Conservation (phyloP, 768 basidiomycete species). For the Auricularia heimuer region DNA sequence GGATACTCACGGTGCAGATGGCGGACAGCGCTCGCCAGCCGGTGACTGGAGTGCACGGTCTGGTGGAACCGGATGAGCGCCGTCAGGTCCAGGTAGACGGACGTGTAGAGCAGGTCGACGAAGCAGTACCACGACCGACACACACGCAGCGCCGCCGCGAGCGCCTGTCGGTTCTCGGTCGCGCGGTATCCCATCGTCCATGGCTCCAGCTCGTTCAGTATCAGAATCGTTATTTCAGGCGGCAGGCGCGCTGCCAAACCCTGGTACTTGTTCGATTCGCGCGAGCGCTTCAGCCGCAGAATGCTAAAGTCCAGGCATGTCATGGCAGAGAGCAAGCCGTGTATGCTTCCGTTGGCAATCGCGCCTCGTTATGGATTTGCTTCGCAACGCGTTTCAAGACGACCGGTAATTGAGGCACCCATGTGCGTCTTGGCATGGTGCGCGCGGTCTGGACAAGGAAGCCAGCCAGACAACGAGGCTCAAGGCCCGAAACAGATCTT, state of each 20-base stretch:
- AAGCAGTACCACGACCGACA: background rate
- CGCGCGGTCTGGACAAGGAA: background rate
- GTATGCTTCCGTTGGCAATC: background rate
- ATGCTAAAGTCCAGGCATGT: background rate
- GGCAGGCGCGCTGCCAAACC: background rate
- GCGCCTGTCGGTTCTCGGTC: background rate
- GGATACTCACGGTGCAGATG: background rate
- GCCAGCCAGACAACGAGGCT: background rate
- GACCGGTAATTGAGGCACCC: too few relatives aligned
- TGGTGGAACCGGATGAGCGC: constrained; percentile 1
- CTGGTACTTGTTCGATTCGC: background rate
- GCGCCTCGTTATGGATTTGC: too few relatives aligned
- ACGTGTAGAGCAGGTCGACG: background rate
- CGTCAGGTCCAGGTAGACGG: background rate
- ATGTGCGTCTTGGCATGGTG: too few relatives aligned
- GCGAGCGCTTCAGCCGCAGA: background rate
- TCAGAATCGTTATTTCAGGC: background rate
- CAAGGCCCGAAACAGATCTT: too few relatives aligned
- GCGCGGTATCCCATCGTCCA: background rate
- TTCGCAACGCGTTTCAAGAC: too few relatives aligned
- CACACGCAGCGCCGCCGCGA: background rate
- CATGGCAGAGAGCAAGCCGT: too few relatives aligned
- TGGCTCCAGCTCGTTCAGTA: background rate
- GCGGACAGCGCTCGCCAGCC: background rate
- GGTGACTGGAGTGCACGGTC: background rate